Conservation (phyloP, 208 protist species). For the Crithidia mellificae region DNA sequence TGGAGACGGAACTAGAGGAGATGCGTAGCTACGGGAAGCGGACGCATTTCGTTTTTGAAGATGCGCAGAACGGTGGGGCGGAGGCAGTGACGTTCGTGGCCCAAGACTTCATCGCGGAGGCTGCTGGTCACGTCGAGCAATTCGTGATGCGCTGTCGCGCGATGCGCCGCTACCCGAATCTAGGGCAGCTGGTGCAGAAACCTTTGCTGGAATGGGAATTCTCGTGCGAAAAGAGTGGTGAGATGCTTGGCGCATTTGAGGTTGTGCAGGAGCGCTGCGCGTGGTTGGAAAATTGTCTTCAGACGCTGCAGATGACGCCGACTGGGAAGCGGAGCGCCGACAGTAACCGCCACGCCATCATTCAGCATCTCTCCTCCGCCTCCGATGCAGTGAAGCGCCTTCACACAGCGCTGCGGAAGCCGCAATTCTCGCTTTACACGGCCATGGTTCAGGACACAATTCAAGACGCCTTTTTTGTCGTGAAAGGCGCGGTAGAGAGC, state of each 20-base stretch:
- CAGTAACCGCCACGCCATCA: slow-evolving; percentile 3
- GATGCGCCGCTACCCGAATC: slow-evolving; percentile 49
- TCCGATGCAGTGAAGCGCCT: slow-evolving; percentile 37
- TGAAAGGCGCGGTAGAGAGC: slow-evolving; percentile 89
- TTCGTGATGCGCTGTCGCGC: slow-evolving; percentile 53
- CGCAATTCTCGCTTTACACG: slow-evolving; percentile 89
- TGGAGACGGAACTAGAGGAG: slow-evolving; percentile 74
- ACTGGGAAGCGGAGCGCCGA: slow-evolving; percentile 16
- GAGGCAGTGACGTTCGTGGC: slow-evolving; percentile 23
- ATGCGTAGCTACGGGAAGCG: slow-evolving; percentile 88
- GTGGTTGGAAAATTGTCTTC: slow-evolving; percentile 24
- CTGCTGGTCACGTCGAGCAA: slow-evolving; percentile 47
- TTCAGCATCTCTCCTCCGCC: slow-evolving; percentile 7
- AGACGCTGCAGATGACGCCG: slow-evolving; percentile 23
- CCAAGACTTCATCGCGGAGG: slow-evolving; percentile 34
- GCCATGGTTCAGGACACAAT: slow-evolving; percentile 93
- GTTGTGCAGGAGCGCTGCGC: slow-evolving; percentile 49
- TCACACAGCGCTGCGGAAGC: slow-evolving; percentile 55
- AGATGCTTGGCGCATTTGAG: slow-evolving; percentile 54
- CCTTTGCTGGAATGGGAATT: slow-evolving; percentile 73
- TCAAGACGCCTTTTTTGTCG: slow-evolving; percentile 81
- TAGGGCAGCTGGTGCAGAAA: slow-evolving; percentile 62
- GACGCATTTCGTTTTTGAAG: slow-evolving; percentile 56
- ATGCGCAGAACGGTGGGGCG: slow-evolving; percentile 15
- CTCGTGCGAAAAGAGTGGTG: slow-evolving; percentile 62